phyloP scores from a whole-genome alignment of 169 alveolate genomes.

The Eimeria praecox region DNA sequence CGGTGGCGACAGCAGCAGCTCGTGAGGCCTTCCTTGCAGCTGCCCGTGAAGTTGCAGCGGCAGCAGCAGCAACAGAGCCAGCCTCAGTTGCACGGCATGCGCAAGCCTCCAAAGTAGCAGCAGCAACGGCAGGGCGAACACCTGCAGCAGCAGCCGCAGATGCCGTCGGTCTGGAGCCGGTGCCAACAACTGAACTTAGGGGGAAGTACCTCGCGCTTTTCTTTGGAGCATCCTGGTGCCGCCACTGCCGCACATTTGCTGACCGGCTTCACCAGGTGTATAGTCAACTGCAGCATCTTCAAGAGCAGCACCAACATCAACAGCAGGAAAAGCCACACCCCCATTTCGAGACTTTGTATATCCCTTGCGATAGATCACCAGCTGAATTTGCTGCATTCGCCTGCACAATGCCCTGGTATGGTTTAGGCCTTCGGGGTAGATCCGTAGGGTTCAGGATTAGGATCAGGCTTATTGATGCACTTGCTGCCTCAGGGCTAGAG shows the following conservation, averaged over 20 bases:
- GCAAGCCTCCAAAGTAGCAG: neutral
- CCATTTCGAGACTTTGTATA: conserved; percentile 52
- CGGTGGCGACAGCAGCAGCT: conserved; percentile 7
- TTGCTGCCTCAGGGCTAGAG: neutral
- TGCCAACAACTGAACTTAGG: conserved; percentile 20
- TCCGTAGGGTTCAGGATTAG: conserved; percentile 6
- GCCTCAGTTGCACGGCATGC: neutral
- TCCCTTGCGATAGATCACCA: conserved; percentile 40
- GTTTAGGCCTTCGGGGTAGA: neutral
- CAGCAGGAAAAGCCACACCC: conserved; percentile 18
- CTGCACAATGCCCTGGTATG: conserved; percentile 75
- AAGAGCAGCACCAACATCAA: neutral
- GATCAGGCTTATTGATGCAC: neutral
- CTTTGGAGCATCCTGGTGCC: conserved; percentile 74
- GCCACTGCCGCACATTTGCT: conserved; percentile 52
- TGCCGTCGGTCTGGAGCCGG: conserved; percentile 30
- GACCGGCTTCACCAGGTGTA: conserved; percentile 50
- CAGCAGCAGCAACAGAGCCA: conserved; percentile 3
- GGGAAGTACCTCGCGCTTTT: conserved; percentile 72
- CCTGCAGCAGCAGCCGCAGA: conserved; percentile 21
- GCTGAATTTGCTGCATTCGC: conserved; percentile 64
- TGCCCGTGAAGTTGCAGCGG: conserved; percentile 25
- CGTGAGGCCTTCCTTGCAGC: neutral
- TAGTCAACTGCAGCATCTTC: conserved; percentile 43
- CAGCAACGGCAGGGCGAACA: neutral